phyloP scores from a whole-genome alignment of 805 yeast species.

The Metschnikowia hibisci region DNA sequence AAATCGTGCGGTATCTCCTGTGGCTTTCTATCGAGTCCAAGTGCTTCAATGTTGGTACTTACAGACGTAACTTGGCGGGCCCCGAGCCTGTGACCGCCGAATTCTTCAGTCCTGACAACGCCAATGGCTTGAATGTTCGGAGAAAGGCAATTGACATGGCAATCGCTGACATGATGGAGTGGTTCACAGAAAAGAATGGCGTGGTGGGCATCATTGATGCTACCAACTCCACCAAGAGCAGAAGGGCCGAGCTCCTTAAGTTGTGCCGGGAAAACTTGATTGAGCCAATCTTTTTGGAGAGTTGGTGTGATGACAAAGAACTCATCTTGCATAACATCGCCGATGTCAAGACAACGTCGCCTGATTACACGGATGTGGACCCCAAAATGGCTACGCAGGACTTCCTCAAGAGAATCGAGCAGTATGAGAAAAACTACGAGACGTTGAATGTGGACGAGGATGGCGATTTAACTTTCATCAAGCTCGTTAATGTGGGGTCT shows the following conservation, averaged over 20 bases:
- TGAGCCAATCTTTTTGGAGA: slow-evolving; percentile 89
- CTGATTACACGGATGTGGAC: slow-evolving; percentile 69
- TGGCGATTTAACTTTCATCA: slow-evolving; percentile 73
- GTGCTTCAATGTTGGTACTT: slow-evolving; percentile 85
- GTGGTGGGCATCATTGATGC: slow-evolving; percentile 94
- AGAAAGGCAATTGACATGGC: slow-evolving; percentile 70
- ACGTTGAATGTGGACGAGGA: slow-evolving; percentile 61
- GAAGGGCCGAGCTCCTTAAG: slow-evolving; percentile 62
- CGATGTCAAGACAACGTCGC: slow-evolving; percentile 84
- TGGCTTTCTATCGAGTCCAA: slow-evolving; percentile 88
- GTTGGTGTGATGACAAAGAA: slow-evolving; percentile 82
- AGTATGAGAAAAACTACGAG: slow-evolving; percentile 73
- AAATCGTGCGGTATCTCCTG: slow-evolving; percentile 83
- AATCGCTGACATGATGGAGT: slow-evolving; percentile 71
- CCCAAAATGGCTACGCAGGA: slow-evolving; percentile 71
- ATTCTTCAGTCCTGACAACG: slow-evolving; percentile 68
- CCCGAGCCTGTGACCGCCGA: slow-evolving; percentile 59
- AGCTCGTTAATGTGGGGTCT: slow-evolving; percentile 80
- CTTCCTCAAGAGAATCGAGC: slow-evolving; percentile 65
- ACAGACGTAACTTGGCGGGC: slow-evolving; percentile 59
- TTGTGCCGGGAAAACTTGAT: slow-evolving; percentile 62
- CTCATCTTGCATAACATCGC: slow-evolving; percentile 72
- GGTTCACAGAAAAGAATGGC: slow-evolving; percentile 80
- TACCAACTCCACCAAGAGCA: slow-evolving; percentile 74
- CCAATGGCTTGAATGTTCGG: slow-evolving; percentile 60